These are phyloP conservation scores for Dendrobium nobile DNA, from an alignment of 106 monocot species.

Conservation along the genomic window DNA sequence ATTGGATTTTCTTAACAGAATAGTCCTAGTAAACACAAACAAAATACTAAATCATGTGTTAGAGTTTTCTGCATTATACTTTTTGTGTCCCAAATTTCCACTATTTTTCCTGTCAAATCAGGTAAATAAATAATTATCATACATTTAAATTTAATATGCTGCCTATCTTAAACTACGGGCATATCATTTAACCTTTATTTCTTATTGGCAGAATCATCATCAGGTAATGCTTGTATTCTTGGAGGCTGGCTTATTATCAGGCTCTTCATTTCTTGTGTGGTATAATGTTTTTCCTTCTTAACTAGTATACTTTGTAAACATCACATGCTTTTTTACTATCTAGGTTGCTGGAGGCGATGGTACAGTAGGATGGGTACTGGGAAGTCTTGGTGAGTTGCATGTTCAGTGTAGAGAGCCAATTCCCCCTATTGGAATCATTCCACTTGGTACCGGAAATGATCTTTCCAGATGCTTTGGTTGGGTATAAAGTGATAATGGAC, in stretches of 20 bases:
- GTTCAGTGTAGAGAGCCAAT: constrained; percentile 60
- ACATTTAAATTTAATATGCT: background rate
- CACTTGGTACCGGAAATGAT: constrained; percentile 98
- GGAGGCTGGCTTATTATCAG: background rate
- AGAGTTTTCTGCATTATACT: background rate
- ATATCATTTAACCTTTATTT: background rate
- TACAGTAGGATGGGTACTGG: constrained; percentile 94
- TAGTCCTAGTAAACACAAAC: too few species aligned
- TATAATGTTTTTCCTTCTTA: background rate
- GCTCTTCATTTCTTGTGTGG: background rate
- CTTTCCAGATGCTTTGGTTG: constrained; percentile 95
- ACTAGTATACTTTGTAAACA: background rate
- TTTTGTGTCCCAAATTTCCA: background rate
- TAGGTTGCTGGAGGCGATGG: constrained; percentile 99
- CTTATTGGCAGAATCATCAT: background rate
- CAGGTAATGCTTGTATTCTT: background rate
- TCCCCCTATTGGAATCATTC: constrained; percentile 91
- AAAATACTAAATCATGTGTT: too few species aligned
- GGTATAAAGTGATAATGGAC: too few species aligned
- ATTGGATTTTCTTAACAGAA: too few species aligned
- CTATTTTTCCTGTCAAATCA: background rate
- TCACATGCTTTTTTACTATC: background rate
- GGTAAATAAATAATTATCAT: background rate
- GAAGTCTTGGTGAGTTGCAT: constrained; percentile 72
- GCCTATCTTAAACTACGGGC: background rate